Evolutionary conservation across 352 stramenopile genomes (phyloP).

Genomic region (Phytopythium chamaehyphon): DNA sequence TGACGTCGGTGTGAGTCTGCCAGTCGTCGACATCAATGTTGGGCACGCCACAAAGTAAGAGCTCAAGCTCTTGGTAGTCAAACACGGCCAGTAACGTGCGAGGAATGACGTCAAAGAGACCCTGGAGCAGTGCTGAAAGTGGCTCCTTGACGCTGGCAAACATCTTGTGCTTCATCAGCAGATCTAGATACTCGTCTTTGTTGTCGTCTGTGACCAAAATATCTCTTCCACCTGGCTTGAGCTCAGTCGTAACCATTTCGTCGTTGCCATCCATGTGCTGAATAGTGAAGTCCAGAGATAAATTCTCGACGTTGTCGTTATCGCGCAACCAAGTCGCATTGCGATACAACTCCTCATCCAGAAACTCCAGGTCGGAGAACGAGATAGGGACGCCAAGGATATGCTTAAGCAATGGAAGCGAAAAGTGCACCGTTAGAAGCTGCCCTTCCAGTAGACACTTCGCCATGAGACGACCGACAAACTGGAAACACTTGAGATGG

Average conservation of each 20-base stretch:
- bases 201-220: constrained; percentile 93
- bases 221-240: constrained; percentile 89
- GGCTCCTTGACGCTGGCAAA: constrained; percentile 89
- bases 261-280: constrained; percentile 49
- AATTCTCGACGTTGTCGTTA: constrained; percentile 54
- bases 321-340: constrained; percentile 63
- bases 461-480: constrained; percentile 68
- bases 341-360: constrained; percentile 71
- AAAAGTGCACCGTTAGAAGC: constrained; percentile 70
- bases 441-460: constrained; percentile 78
- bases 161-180: constrained; percentile 94
- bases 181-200: constrained; percentile 94
- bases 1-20: constrained; percentile 76
- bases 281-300: constrained; percentile 76
- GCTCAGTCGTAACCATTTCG: constrained; percentile 66
- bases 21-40: constrained; percentile 91
- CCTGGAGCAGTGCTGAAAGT: constrained; percentile 87
- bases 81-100: constrained; percentile 87
- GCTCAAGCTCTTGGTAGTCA: constrained; percentile 94
- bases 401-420: constrained; percentile 79
- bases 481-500: constrained; percentile 73
- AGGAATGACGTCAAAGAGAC: constrained; percentile 91
- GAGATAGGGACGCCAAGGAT: constrained; percentile 75
- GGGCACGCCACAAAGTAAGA: constrained; percentile 90
- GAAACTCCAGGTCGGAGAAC: constrained; percentile 77